Conservation (phyloP, 768 basidiomycete species). For the Psilocybe cyanescens region DNA sequence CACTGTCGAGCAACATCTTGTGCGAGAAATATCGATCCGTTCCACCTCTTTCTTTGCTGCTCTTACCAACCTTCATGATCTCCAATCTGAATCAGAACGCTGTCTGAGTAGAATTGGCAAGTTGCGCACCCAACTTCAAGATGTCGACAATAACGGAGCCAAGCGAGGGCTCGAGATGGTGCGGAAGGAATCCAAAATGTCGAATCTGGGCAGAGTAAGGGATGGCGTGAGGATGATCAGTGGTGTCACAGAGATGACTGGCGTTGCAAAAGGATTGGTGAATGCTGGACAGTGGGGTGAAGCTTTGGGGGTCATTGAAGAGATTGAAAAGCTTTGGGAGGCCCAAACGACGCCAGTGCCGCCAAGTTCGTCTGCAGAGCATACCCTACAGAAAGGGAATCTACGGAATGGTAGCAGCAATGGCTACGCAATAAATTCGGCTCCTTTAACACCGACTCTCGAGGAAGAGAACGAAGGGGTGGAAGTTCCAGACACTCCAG, state of each 20-base stretch:
- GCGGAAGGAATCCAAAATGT: conserved; percentile 60
- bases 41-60: conserved; percentile 97
- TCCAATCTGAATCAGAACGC: conserved; percentile 86
- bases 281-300: conserved; percentile 87
- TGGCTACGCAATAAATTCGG: conserved; percentile 23
- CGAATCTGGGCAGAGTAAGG: conserved; percentile 60
- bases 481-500: conserved; percentile 9
- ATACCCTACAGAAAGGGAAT: conserved; percentile 3
- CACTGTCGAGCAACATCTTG: conserved; percentile 91
- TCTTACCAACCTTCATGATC: conserved; percentile 89
- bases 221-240: conserved; percentile 67
- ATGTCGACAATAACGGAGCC: conserved; percentile 79
- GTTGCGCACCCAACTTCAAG: conserved; percentile 70
- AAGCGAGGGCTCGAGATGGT: conserved; percentile 81
- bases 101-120: conserved; percentile 78
- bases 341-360: conserved; percentile 14
- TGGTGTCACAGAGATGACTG: conserved; percentile 78
- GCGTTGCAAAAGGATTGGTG: conserved; percentile 74
- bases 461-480: conserved; percentile 35
- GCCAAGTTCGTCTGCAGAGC: conserved; percentile 3
- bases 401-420: conserved; percentile 19
- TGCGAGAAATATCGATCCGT: conserved; percentile 88
- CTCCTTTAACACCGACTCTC: conserved; percentile 39
- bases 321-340: conserved; percentile 64
- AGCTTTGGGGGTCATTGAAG: conserved; percentile 76